Evolutionary conservation across 192 early-diverging fungal genomes (phyloP).

Genomic region (Backusella morwellensis): DNA sequence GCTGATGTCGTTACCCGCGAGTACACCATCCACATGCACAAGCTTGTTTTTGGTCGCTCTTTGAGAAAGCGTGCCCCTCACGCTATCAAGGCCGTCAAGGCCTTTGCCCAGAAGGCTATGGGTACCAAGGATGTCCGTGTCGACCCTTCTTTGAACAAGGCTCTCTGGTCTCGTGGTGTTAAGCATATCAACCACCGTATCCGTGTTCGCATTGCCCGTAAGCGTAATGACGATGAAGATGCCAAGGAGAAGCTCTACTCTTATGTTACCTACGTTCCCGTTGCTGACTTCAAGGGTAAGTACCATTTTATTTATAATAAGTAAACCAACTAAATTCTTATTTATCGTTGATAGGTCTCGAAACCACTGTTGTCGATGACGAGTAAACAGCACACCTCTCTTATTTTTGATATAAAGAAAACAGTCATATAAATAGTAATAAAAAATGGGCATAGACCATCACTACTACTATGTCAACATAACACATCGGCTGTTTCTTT

Average conservation of each 20-base stretch:
- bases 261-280: conserved; percentile 84
- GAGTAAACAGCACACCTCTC: conserved; percentile 21
- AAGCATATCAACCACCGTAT: conserved; percentile 94
- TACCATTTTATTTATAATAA: background rate
- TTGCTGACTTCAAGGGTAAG: conserved; percentile 86
- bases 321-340: background rate
- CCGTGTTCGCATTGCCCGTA: conserved; percentile 91
- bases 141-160: conserved; percentile 94
- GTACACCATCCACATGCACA: conserved; percentile 99
- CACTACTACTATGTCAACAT: background rate
- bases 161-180: conserved; percentile 90
- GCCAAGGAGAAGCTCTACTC: conserved; percentile 98
- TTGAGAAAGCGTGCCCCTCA: conserved; percentile 98
- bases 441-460: background rate
- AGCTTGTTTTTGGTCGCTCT: conserved; percentile 73
- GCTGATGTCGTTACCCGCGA: conserved; percentile 94
- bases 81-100: conserved; percentile 90
- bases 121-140: conserved; percentile 96
- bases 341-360: conserved; percentile 17
- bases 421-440: background rate
- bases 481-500: background rate
- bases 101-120: conserved; percentile 92
- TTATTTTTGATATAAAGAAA: background rate
- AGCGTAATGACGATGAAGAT: conserved; percentile 96
- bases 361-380: conserved; percentile 38